Base-by-base conservation (phyloP, 1,139 yeast genomes). In the Hemisphaericaspora subhashii region DNA sequence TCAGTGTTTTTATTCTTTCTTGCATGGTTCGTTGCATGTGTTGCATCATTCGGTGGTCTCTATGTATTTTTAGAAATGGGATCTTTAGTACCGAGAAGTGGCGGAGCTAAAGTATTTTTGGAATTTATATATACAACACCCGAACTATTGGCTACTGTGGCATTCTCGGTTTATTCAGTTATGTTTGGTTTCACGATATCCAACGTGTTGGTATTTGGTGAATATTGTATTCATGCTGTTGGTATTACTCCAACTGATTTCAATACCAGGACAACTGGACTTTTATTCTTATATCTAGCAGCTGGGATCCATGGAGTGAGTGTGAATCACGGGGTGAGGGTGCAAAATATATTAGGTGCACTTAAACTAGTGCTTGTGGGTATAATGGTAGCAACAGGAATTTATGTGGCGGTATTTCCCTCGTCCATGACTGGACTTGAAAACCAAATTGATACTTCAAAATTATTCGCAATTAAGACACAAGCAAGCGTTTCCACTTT, bases 61-160 rank as follows among this genome's bases (percentile, higher is more conserved):
- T 81, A 72, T 51, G 74, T 83, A 22, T 84, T 75, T 54, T 58
- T 84, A 36, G 92, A 84, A 52, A 60, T 83, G 45, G 90, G 92
- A 0, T 76, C 84, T 4, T 68, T 82, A 48, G 69, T 83, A 8
- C 89, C 90, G 0, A 64, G 86, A 53, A 79, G 83, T 48, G 92
- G 94, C 3, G 94, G 92, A 0, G 74, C 82, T 25, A 84, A 84
- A 52, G 82, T 79, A 14, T 84, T 84, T 46, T 58, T 84, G 45
- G 90, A 83, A 53, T 77, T 74, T 46, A 77, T 83, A 16, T 84
- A 80, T 53, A 69, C 74, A 38, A 73, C 62, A 44, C 92, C 90
- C 0, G 66, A 64, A 38, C 65, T 79, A 65, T 59, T 83, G 56
- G 73, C 79, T 37, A 75, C 83, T 36, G 86, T 81, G 7, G 66